phyloP scores from a whole-genome alignment of 768 basidiomycete genomes.

The Myochromella boudieri region DNA sequence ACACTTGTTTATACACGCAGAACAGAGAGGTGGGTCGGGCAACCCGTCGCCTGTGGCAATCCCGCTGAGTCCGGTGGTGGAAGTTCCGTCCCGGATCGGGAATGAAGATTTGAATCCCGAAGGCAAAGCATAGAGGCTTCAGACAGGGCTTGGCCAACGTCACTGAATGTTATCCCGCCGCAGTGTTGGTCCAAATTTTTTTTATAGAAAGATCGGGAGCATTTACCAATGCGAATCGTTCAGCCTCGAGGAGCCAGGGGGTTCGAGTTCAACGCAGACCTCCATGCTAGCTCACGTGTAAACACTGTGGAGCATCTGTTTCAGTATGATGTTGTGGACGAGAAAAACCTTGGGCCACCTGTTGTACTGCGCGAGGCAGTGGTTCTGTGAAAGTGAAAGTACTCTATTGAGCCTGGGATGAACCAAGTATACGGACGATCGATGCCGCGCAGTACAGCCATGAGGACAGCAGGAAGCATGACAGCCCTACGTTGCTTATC shows the following conservation, averaged over 20 bases:
- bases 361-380: not conserved
- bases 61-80: constrained; percentile 7
- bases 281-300: not conserved
- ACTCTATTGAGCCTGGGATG: not conserved
- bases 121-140: too few species aligned
- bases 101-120: not conserved
- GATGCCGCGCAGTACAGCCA: constrained; percentile 11
- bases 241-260: too few species aligned
- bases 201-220: too few species aligned
- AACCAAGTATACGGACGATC: constrained; percentile 2
- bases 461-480: constrained; percentile 2
- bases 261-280: too few species aligned
- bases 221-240: too few species aligned
- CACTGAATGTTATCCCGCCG: not conserved
- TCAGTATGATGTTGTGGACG: not conserved
- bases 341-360: not conserved
- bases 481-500: constrained; percentile 7
- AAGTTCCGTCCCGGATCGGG: constrained; percentile 5
- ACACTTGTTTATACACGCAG: not conserved
- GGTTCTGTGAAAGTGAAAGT: constrained; percentile 2
- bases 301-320: not conserved
- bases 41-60: constrained; percentile 7
- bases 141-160: not conserved
- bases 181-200: too few species aligned
- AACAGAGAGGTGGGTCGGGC: not conserved